Percentiles rank a stretch among this genome's conserved stretches.
These are phyloP conservation scores for Daldinia sp. DNA, from an alignment of 2,329 filamentous ascomycete genomes.

Conservation along the genomic window DNA sequence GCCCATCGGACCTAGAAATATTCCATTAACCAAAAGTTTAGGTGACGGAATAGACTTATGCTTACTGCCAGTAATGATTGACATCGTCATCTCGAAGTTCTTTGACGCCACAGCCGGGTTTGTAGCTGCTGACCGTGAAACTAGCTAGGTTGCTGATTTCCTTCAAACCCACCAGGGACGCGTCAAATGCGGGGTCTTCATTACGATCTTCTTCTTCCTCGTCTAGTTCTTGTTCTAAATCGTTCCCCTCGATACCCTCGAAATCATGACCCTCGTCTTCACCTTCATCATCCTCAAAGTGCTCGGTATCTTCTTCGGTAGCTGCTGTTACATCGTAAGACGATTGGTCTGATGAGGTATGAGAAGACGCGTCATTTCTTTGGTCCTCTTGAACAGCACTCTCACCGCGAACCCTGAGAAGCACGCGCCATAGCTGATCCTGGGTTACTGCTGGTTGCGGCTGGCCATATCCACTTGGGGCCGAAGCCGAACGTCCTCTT, in stretches of 20 bases:
- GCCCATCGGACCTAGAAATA: conserved; percentile 76
- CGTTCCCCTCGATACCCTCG: conserved; percentile 49
- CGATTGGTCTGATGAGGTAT: background rate
- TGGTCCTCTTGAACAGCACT: background rate
- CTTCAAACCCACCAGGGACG: conserved; percentile 72
- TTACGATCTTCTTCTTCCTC: conserved; percentile 55
- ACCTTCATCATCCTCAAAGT: conserved; percentile 29
- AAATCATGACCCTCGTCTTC: conserved; percentile 40
- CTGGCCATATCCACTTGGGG: background rate
- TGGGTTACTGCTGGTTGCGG: background rate
- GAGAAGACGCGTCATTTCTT: conserved; percentile 2
- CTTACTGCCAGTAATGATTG: conserved; percentile 82
- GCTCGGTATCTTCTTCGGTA: conserved; percentile 21
- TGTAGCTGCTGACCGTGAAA: conserved; percentile 85
- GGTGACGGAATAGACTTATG: conserved; percentile 28
- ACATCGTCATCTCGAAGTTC: conserved; percentile 81
- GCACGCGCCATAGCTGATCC: conserved; percentile 1
- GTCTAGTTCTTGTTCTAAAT: conserved; percentile 51
- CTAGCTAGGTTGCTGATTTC: conserved; percentile 87
- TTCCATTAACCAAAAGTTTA: background rate
- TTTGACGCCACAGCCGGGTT: conserved; percentile 82
- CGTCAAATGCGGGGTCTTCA: conserved; percentile 61
- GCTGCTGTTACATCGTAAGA: conserved; percentile 6
- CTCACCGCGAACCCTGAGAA: conserved; percentile 1
- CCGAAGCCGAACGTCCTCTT: background rate